A percentile compares a stretch with the other conserved stretches of the same genome.
Evolutionary conservation across 352 stramenopile genomes (phyloP).

Genomic region (Globisporangium splendens): DNA sequence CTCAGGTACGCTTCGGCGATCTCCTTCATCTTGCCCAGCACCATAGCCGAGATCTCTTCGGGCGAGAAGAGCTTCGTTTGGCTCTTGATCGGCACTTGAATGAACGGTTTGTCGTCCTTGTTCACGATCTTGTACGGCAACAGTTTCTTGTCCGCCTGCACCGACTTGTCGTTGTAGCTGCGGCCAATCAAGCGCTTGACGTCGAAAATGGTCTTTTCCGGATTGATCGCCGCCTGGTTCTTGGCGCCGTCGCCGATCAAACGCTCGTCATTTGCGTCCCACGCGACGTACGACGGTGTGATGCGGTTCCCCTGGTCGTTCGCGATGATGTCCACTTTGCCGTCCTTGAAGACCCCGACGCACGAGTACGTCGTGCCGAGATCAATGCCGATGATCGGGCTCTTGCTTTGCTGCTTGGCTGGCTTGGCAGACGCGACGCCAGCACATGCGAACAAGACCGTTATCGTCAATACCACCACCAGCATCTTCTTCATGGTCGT

Average conservation of each 20-base stretch:
- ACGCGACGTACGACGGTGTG: constrained; percentile 98
- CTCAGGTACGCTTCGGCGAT: too few species aligned
- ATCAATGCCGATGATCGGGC: constrained; percentile 70
- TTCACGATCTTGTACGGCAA: constrained; percentile 97
- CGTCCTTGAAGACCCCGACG: constrained; percentile 92
- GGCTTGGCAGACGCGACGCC: too few species aligned
- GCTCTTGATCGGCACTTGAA: too few species aligned
- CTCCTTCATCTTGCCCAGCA: too few species aligned
- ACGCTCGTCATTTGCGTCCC: constrained; percentile 93
- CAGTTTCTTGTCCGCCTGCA: constrained; percentile 98
- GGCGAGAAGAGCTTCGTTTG: too few species aligned
- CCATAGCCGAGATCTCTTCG: too few species aligned
- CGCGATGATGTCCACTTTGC: constrained; percentile 95
- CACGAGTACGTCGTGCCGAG: constrained; percentile 93
- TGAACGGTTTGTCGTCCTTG: constrained; percentile 69
- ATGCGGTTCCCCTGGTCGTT: constrained; percentile 98
- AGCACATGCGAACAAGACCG: too few species aligned
- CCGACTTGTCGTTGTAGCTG: constrained; percentile 95
- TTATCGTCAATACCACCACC: too few species aligned
- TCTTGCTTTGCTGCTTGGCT: too few species aligned
- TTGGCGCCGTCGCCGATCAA: constrained; percentile 98
- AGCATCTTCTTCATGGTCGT: too few species aligned
- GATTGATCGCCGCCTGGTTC: constrained; percentile 99
- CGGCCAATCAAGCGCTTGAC: constrained; percentile 99
- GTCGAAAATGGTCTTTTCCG: constrained; percentile 99